Evolutionary conservation across 345 rosid genomes (phyloP).

Genomic region (Brassica carinata): DNA sequence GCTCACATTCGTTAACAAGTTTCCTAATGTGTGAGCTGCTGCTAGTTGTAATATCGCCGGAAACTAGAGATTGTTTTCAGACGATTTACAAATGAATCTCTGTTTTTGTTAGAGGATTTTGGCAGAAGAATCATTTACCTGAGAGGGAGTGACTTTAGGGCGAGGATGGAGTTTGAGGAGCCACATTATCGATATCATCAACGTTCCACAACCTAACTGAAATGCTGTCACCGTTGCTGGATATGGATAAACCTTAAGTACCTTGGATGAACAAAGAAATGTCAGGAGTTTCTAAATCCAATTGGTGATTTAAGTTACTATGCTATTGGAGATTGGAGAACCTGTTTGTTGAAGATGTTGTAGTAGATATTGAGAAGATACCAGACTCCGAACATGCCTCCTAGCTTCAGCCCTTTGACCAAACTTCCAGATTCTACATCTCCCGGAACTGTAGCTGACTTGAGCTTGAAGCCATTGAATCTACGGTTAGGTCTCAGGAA

Average conservation of each 20-base stretch:
- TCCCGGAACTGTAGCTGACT: conserved; percentile 52
- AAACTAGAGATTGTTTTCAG: conserved; percentile 48
- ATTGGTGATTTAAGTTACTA: too few relatives aligned
- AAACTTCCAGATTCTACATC: conserved; percentile 33
- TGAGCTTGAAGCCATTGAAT: conserved; percentile 39
- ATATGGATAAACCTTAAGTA: conserved; percentile 72
- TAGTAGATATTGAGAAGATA: conserved; percentile 68
- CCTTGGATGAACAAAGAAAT: conserved; percentile 40
- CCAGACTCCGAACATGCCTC: conserved; percentile 69
- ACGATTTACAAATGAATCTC: background rate
- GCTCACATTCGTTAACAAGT: conserved; percentile 80
- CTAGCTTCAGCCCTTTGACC: conserved; percentile 43
- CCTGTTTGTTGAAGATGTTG: conserved; percentile 84
- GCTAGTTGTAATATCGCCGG: conserved; percentile 71
- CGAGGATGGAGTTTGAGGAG: conserved; percentile 55
- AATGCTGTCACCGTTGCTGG: conserved; percentile 86
- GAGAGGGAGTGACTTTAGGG: conserved; percentile 66
- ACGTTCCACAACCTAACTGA: conserved; percentile 74
- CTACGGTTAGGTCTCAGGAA: conserved; percentile 23
- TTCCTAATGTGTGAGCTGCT: conserved; percentile 77
- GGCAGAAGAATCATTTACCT: conserved; percentile 37
- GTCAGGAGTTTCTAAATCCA: background rate
- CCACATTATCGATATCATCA: conserved; percentile 70
- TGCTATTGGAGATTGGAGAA: conserved; percentile 32
- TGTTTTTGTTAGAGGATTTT: background rate